phyloP scores from a whole-genome alignment of 257 asterid species.

The Misopates orontium region DNA sequence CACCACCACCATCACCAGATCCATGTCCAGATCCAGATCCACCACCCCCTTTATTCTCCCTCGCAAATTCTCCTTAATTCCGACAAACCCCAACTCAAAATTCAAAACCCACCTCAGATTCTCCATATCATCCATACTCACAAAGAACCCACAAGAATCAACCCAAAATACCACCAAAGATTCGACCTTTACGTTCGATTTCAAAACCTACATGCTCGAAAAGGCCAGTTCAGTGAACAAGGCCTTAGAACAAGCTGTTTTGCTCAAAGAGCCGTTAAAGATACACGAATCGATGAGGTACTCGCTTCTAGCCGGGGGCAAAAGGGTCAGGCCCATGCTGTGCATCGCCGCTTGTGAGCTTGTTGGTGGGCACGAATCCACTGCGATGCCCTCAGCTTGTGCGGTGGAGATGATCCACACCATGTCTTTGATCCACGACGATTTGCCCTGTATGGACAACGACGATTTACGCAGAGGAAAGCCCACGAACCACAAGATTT shows the following conservation, averaged over 20 bases:
- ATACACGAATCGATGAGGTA: conserved; percentile 63
- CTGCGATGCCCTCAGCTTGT: conserved; percentile 64
- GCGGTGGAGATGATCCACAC: conserved; percentile 73
- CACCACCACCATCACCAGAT: conserved; percentile 20
- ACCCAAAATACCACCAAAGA: conserved; percentile 14
- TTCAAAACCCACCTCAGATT: conserved; percentile 6
- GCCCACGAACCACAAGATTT: conserved; percentile 59
- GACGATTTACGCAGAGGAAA: conserved; percentile 60
- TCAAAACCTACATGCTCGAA: conserved; percentile 42
- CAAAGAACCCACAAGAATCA: conserved; percentile 15
- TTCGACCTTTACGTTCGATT: conserved; percentile 28
- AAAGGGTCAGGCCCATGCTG: conserved; percentile 55
- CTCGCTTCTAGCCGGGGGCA: conserved; percentile 72
- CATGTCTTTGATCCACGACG: conserved; percentile 70
- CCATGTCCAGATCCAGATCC: conserved; percentile 6
- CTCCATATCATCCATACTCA: conserved; percentile 33
- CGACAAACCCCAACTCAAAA: conserved; percentile 15
- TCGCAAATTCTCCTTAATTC: conserved; percentile 19
- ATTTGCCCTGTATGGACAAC: conserved; percentile 72
- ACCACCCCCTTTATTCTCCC: conserved; percentile 29
- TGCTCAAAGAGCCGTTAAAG: conserved; percentile 39
- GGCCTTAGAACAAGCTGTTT: conserved; percentile 46
- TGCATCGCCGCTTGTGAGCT: conserved; percentile 68
- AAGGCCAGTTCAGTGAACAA: conserved; percentile 47
- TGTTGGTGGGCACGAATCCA: conserved; percentile 47